phyloP scores from a whole-genome alignment of 352 stramenopile genomes.

The Globisporangium spiculum region DNA sequence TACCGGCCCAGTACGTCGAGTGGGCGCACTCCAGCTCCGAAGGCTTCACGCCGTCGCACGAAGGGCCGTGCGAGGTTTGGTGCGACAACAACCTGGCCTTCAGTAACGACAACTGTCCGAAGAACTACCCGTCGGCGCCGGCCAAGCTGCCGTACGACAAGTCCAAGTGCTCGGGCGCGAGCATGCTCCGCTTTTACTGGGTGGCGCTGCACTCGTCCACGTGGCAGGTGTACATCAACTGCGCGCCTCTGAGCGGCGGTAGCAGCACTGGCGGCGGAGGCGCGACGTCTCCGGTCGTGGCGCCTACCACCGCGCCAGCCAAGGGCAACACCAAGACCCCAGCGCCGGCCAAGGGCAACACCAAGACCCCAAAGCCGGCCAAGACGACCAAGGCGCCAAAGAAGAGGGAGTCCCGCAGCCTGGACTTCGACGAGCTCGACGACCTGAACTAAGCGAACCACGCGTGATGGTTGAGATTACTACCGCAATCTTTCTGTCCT shows the following conservation, averaged over 20 bases:
- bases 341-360: background rate
- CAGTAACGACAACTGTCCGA: background rate
- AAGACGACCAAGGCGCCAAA: background rate
- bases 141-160: constrained; percentile 40
- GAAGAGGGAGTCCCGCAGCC: background rate
- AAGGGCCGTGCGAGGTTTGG: constrained; percentile 17
- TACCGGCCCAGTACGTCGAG: constrained; percentile 33
- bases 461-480: no score
- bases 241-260: constrained; percentile 4
- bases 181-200: constrained; percentile 35
- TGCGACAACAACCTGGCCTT: background rate
- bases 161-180: constrained; percentile 34
- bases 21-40: constrained; percentile 25
- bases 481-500: no score
- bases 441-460: background rate
- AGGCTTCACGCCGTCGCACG: constrained; percentile 30
- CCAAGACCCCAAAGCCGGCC: background rate
- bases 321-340: background rate
- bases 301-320: background rate
- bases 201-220: constrained; percentile 31
- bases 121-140: constrained; percentile 24
- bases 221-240: constrained; percentile 32
- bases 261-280: background rate
- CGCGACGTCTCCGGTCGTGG: background rate
- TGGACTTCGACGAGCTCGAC: background rate